Evolutionary conservation across 345 rosid genomes (phyloP).

Genomic region (Draba incana): DNA sequence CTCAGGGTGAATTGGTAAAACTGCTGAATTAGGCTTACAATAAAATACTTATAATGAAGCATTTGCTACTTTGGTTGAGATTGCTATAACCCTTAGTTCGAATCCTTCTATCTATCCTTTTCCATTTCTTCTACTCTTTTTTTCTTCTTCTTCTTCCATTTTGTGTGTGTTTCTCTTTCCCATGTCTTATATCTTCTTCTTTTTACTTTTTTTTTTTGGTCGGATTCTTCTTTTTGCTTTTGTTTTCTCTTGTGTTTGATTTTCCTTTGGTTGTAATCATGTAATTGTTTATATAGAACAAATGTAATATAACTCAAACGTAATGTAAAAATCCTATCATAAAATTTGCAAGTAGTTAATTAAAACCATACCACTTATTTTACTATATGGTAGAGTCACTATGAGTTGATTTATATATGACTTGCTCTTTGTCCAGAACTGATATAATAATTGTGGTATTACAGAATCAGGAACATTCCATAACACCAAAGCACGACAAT

Average conservation of each 20-base stretch:
- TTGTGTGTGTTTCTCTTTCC: not conserved
- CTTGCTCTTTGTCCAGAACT: constrained; percentile 12
- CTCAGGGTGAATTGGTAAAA: not conserved
- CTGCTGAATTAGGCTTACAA: no score
- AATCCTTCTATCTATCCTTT: not conserved
- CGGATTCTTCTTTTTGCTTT: no score
- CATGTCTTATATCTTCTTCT: no score
- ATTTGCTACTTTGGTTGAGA: not conserved
- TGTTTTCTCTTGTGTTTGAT: no score
- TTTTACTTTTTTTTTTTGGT: no score
- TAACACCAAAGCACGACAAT: not conserved
- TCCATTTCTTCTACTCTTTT: no score
- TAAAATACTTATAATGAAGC: no score
- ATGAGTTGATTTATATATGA: not conserved
- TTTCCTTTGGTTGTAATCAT: no score
- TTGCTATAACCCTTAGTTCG: not conserved
- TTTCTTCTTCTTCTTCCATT: no score
- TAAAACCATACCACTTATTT: not conserved
- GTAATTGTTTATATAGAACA: no score
- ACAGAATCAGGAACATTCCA: not conserved
- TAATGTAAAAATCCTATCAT: not conserved
- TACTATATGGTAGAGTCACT: no score
- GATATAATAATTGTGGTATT: not conserved
- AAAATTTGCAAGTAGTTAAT: not conserved
- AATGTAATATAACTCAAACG: not conserved